phyloP scores from a whole-genome alignment of 441 rosid genomes.

The Pelargonium cotyledonis region DNA sequence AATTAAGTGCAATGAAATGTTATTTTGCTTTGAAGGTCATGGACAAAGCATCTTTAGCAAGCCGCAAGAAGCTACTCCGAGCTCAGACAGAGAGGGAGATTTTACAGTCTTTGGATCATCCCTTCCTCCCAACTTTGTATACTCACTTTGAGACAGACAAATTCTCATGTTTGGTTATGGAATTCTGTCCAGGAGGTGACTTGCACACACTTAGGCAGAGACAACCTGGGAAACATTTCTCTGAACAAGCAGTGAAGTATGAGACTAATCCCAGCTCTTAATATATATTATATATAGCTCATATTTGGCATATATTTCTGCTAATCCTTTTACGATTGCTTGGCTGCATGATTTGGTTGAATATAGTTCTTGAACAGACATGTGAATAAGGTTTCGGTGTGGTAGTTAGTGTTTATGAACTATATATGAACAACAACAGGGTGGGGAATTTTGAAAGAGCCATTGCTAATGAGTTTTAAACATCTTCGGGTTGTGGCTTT shows the following conservation, averaged over 20 bases:
- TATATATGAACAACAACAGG: too few species aligned
- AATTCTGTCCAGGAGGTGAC: conserved; percentile 92
- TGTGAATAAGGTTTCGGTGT: neutral
- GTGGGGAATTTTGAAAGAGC: too few species aligned
- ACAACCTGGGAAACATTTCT: conserved; percentile 90
- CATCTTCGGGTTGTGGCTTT: too few species aligned
- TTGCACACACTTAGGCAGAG: conserved; percentile 86
- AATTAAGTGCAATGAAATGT: conserved; percentile 30
- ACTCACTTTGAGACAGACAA: conserved; percentile 72
- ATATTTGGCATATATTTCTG: neutral
- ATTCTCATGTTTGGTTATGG: conserved; percentile 73
- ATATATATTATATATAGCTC: conserved; percentile 9
- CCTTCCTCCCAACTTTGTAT: conserved; percentile 88
- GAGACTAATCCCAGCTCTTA: conserved; percentile 6
- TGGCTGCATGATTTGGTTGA: neutral
- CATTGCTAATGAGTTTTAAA: too few species aligned
- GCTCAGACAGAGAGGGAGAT: conserved; percentile 98
- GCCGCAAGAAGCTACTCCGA: conserved; percentile 81
- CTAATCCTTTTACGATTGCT: neutral
- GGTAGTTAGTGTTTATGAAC: too few species aligned
- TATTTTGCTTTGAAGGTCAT: conserved; percentile 94
- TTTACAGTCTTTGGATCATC: conserved; percentile 88
- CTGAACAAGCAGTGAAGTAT: conserved; percentile 93
- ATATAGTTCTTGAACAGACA: neutral
- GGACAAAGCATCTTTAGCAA: conserved; percentile 95